A percentile compares a stretch with the other conserved stretches of the same genome.
Conservation (phyloP, 495 filamentous ascomycete genomes). For the Lophiotrema nucula region DNA sequence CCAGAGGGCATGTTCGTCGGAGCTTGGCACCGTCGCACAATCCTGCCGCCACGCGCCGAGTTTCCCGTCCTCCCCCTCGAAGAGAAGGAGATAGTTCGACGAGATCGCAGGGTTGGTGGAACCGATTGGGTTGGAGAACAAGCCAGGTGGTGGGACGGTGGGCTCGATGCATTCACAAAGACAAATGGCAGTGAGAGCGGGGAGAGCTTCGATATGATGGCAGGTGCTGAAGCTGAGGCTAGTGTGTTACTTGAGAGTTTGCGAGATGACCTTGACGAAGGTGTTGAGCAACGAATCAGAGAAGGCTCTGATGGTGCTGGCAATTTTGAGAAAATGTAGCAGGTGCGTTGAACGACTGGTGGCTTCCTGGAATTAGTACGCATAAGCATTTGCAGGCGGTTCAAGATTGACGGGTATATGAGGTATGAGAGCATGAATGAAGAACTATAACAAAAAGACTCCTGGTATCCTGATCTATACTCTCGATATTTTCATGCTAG, state of each 20-base stretch:
- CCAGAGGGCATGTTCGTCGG: constrained; percentile 89
- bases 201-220: constrained; percentile 63
- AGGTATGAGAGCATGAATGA: too few species aligned
- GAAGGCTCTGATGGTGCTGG: constrained; percentile 21
- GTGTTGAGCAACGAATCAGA: constrained; percentile 19
- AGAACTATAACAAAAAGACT: too few species aligned
- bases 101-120: constrained; percentile 44
- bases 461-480: too few species aligned
- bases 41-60: constrained; percentile 49
- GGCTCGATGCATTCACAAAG: constrained; percentile 30
- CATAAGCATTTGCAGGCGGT: too few species aligned
- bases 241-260: constrained; percentile 34
- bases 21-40: constrained; percentile 75
- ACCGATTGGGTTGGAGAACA: constrained; percentile 55
- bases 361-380: too few species aligned
- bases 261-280: constrained; percentile 22
- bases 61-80: constrained; percentile 26
- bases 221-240: constrained; percentile 44
- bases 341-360: too few species aligned
- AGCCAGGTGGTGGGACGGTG: constrained; percentile 25
- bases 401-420: too few species aligned
- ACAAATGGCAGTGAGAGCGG: constrained; percentile 51
- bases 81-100: constrained; percentile 28
- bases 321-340: constrained; percentile 43
- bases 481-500: too few species aligned